Evolutionary conservation across 2,329 filamentous ascomycete genomes (phyloP).

Genomic region (Aspergillus terreus): DNA sequence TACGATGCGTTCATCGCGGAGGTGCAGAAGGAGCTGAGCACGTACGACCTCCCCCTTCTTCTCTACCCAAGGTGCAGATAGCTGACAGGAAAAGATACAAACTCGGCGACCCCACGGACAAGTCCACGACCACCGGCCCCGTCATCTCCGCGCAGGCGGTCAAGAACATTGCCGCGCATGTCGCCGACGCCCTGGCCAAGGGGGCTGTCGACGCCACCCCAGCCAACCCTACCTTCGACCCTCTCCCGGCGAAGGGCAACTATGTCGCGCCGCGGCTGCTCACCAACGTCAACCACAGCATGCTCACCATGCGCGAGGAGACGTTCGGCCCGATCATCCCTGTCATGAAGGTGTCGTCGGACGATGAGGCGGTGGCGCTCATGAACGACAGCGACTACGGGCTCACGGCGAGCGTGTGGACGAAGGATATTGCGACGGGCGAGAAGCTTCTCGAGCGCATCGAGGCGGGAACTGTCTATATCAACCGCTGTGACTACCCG

Average conservation of each 20-base stretch:
- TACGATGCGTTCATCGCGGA: constrained; percentile 79
- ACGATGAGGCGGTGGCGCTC: constrained; percentile 71
- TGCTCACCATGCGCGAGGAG: constrained; percentile 86
- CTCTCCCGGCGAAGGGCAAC: constrained; percentile 69
- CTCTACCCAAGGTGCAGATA: neutral
- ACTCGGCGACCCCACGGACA: constrained; percentile 69
- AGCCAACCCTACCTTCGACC: constrained; percentile 68
- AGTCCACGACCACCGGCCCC: constrained; percentile 74
- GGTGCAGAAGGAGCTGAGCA: constrained; percentile 73
- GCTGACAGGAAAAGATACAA: constrained; percentile 20
- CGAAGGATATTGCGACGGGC: constrained; percentile 72
- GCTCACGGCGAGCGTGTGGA: constrained; percentile 90
- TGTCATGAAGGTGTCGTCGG: constrained; percentile 75
- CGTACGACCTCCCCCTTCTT: constrained; percentile 13
- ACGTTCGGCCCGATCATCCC: constrained; percentile 90
- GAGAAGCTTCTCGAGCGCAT: constrained; percentile 72
- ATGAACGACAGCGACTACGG: constrained; percentile 96
- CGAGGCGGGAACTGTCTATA: constrained; percentile 88
- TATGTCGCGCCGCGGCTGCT: constrained; percentile 80
- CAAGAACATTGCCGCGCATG: constrained; percentile 69
- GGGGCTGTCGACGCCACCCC: constrained; percentile 78
- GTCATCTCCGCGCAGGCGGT: constrained; percentile 76
- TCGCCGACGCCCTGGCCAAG: constrained; percentile 75
- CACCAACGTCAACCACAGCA: constrained; percentile 70
- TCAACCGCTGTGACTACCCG: constrained; percentile 87